Conservation (phyloP, 2,329 filamentous ascomycete genomes). For the Microsporum ferrugineum region DNA sequence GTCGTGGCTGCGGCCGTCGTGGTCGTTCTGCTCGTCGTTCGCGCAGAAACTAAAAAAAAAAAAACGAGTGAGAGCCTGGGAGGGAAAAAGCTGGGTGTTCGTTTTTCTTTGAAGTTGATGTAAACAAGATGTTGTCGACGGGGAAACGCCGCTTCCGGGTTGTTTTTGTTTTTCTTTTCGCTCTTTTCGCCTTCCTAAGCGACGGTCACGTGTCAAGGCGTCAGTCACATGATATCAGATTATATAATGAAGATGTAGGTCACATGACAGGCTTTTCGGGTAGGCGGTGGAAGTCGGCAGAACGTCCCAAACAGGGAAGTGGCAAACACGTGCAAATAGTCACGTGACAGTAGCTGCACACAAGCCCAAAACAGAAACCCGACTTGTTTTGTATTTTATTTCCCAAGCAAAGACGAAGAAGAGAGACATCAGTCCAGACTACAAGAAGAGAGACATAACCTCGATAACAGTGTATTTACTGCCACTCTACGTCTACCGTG, state of each 20-base stretch:
- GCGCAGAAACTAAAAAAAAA: not conserved
- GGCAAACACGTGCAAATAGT: not conserved
- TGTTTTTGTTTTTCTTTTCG: conserved; percentile 9
- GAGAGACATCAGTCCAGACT: too few species aligned
- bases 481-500: not conserved
- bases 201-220: not conserved
- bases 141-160: conserved; percentile 14
- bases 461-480: not conserved
- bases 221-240: not conserved
- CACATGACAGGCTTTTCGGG: not conserved
- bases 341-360: not conserved
- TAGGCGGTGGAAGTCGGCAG: not conserved
- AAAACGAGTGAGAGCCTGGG: not conserved
- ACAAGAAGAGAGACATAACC: too few species aligned
- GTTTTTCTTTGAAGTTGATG: not conserved
- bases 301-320: not conserved
- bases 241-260: not conserved
- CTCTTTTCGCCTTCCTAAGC: not conserved
- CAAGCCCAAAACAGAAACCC: not conserved
- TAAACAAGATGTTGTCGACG: conserved; percentile 18
- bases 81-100: conserved; percentile 4
- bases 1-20: not conserved
- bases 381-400: not conserved
- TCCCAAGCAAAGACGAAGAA: too few species aligned
- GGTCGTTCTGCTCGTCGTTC: not conserved